Percentiles rank a stretch among this genome's conserved stretches.
These are phyloP conservation scores for Fistulinella cinereoalba DNA, from an alignment of 1,284 basidiomycete genomes.

Conservation along the genomic window DNA sequence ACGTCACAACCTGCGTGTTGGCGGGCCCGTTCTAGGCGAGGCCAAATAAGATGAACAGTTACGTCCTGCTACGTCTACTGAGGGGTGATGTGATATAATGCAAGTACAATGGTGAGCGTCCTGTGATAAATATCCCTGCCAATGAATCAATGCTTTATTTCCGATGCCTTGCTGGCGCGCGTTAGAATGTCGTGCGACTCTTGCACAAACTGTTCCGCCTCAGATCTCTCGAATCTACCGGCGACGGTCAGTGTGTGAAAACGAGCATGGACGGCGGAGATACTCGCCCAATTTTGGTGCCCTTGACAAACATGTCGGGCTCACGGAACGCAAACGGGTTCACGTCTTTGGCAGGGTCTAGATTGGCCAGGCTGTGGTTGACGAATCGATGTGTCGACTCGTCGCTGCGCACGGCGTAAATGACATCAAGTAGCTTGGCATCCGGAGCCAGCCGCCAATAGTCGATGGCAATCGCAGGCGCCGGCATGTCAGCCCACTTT, in stretches of 20 bases:
- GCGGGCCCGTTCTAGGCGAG: not conserved
- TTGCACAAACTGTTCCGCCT: conserved; percentile 64
- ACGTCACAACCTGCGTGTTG: conserved; percentile 18
- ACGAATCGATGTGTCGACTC: conserved; percentile 92
- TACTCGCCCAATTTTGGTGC: conserved; percentile 68
- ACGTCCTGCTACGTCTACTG: conserved; percentile 10
- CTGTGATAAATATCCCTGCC: not conserved
- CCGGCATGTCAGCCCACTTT: conserved; percentile 73
- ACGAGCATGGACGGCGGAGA: not conserved
- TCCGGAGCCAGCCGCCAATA: conserved; percentile 83
- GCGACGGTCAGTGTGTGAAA: conserved; percentile 15
- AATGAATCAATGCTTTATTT: conserved; percentile 28
- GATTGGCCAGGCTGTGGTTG: conserved; percentile 88
- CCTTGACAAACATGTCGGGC: conserved; percentile 81
- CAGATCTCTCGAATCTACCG: conserved; percentile 73
- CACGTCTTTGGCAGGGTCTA: conserved; percentile 73
- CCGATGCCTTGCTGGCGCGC: conserved; percentile 17
- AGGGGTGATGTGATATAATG: conserved; percentile 19
- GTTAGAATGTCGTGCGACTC: conserved; percentile 52
- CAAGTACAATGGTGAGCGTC: conserved; percentile 3
- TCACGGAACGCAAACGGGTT: conserved; percentile 93
- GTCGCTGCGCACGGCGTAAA: conserved; percentile 90
- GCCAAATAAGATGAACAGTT: not conserved
- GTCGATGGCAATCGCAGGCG: conserved; percentile 88
- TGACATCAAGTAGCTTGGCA: conserved; percentile 82